Conservation (phyloP, 352 stramenopile species). For the Phytopythium ostracodes region DNA sequence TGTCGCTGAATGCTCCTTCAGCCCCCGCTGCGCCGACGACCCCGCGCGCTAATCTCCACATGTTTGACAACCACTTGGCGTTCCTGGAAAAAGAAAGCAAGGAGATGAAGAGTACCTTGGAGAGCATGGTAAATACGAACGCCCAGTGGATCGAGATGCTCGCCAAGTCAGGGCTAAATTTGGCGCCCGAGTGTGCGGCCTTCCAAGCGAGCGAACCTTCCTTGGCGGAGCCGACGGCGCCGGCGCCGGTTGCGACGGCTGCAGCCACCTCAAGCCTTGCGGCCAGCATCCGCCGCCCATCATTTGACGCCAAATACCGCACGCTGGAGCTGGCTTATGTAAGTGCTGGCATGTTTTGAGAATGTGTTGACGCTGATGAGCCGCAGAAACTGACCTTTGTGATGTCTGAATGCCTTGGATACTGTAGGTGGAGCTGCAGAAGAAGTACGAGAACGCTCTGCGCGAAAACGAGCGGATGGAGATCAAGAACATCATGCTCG, state of each 20-base stretch:
- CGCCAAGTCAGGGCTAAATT: slow-evolving; percentile 16
- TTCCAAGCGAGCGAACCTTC: slow-evolving; percentile 17
- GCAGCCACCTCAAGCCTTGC: slow-evolving; percentile 3
- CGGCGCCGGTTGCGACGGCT: slow-evolving; percentile 11
- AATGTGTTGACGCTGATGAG: slow-evolving; percentile 1
- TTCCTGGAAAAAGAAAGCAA: slow-evolving; percentile 64
- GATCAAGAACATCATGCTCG: slow-evolving; percentile 56
- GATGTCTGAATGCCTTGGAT: not conserved
- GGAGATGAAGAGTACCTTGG: slow-evolving; percentile 60
- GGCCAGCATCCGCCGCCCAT: slow-evolving; percentile 8
- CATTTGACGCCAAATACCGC: slow-evolving; percentile 46
- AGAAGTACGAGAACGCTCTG: slow-evolving; percentile 45
- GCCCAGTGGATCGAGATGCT: slow-evolving; percentile 65
- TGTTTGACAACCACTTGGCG: slow-evolving; percentile 62
- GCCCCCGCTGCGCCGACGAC: slow-evolving; percentile 12
- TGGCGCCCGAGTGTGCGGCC: slow-evolving; percentile 17
- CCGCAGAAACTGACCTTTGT: not conserved
- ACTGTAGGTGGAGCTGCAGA: slow-evolving; percentile 41
- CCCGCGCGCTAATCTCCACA: slow-evolving; percentile 36
- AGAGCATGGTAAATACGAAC: slow-evolving; percentile 73
- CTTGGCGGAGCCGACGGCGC: slow-evolving; percentile 16
- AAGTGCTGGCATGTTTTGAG: not conserved
- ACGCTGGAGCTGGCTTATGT: slow-evolving; percentile 41
- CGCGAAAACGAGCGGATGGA: slow-evolving; percentile 46
- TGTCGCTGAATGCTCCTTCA: slow-evolving; percentile 1